These are phyloP conservation scores for Pseudopithomyces chartarum DNA, from an alignment of 2,329 filamentous ascomycete genomes.

Conservation along the genomic window DNA sequence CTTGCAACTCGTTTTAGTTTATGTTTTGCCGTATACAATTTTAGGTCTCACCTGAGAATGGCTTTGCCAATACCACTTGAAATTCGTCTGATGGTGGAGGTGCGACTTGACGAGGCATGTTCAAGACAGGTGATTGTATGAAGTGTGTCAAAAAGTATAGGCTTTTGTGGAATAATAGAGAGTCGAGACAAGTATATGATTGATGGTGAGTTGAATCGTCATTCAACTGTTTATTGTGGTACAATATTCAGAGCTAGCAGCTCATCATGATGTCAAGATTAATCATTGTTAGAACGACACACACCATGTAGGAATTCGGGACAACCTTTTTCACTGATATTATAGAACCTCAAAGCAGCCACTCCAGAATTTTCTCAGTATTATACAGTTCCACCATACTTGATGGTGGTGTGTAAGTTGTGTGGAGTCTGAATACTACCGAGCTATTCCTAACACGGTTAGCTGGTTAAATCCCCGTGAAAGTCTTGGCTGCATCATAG, in stretches of 20 bases:
- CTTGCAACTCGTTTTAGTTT: slow-evolving; percentile 17
- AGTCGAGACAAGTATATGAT: too few species aligned
- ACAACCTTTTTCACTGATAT: neutral
- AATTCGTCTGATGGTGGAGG: slow-evolving; percentile 83
- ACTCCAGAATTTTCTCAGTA: neutral
- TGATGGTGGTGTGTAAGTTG: neutral
- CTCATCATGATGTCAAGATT: slow-evolving; percentile 1
- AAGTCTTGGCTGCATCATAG: neutral
- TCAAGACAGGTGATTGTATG: neutral
- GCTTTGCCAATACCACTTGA: slow-evolving; percentile 63
- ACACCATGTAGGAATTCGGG: neutral
- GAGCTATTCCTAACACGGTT: neutral
- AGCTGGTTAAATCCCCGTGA: neutral
- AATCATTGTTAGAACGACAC: neutral
- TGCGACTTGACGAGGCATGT: slow-evolving; percentile 48
- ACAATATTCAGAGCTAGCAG: neutral
- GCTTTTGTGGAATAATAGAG: neutral
- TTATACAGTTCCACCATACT: neutral
- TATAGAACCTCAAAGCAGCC: too few species aligned
- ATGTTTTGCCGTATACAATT: slow-evolving; percentile 11
- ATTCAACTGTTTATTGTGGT: neutral
- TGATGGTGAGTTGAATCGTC: neutral
- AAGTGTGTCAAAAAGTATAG: neutral
- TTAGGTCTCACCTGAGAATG: slow-evolving; percentile 28
- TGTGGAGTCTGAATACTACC: too few species aligned